Evolutionary conservation across 2,329 filamentous ascomycete genomes (phyloP), one percentile per base, ranked within the genome.

Genomic region (Colletotrichum sp.): DNA sequence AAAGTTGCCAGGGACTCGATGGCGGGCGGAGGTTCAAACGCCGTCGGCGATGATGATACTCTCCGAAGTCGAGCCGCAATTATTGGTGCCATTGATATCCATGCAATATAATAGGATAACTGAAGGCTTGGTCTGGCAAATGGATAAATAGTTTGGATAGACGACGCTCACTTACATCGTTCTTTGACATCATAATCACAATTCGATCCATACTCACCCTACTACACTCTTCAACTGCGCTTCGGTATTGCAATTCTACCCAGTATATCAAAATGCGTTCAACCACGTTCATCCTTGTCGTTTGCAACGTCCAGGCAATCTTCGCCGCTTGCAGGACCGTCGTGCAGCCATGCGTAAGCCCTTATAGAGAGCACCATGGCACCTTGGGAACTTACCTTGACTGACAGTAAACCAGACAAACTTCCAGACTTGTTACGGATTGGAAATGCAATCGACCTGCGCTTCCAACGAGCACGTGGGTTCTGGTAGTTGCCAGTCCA

Each of bases 81-180:
- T 13, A 1, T 12, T 22, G 4, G 11, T 48, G 44, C 11, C 3
- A 5, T 22, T 52, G n/a, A 22, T 22, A 22, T 22, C 44, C 12
- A 6, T 44, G 6, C 3, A 6, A 44, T 3, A 44, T n/a, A 0
- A 3, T 3, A n/a, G 0, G 8, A n/a, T 0, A 44, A 6, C 5
- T n/a, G 19, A 44, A 48, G 19, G 16, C 44, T 7, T 22, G n/a
- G 44, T 9, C 11, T 13, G 11, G 4, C n/a, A 13, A 52, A 12
- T 5, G 6, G 4, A 22, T 22, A 52, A 52, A 52, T 52, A 52
- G 6, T n/a, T 22, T 3, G 11, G 11, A 39, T 22, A 52, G 44
- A 8, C 11, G 11, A 52, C 11, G 44, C 11, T 8, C 6, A 52
- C 44, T 48, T 13, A 48, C 19, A 13, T 13, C 6, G 8, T 8